These are phyloP conservation scores for Podila minutissima DNA, from an alignment of 192 early-diverging fungal genomes.

Conservation along the genomic window DNA sequence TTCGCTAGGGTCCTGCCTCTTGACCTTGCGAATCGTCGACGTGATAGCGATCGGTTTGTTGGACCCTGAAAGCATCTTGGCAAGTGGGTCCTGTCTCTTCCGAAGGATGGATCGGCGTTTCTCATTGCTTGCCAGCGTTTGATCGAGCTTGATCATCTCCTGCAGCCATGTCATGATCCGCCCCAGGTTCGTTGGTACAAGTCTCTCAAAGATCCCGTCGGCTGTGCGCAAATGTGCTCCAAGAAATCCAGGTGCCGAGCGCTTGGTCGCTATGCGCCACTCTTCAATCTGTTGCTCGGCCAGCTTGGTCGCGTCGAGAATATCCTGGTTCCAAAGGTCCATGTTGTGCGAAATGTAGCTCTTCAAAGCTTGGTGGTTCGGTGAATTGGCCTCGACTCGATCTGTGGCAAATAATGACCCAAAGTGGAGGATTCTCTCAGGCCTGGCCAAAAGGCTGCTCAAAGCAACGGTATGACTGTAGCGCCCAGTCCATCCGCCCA, in stretches of 20 bases:
- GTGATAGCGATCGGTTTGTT: no score
- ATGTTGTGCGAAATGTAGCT: slow-evolving; percentile 33
- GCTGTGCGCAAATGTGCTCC: slow-evolving; percentile 53
- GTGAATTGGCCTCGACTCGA: slow-evolving; percentile 29
- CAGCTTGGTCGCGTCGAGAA: slow-evolving; percentile 32
- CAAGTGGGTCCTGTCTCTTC: no score
- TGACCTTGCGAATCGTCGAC: not conserved
- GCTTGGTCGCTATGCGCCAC: slow-evolving; percentile 12
- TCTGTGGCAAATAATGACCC: slow-evolving; percentile 54
- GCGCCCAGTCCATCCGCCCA: not conserved
- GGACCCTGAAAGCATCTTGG: no score
- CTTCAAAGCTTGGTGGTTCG: slow-evolving; percentile 9
- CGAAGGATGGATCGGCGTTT: not conserved
- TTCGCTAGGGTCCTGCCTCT: not conserved
- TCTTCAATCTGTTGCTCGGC: slow-evolving; percentile 33
- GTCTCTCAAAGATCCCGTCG: slow-evolving; percentile 51
- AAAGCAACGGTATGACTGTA: slow-evolving; percentile 20
- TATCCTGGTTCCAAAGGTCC: slow-evolving; percentile 48
- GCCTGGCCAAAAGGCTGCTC: slow-evolving; percentile 26
- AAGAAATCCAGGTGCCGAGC: slow-evolving; percentile 44
- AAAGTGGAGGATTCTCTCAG: slow-evolving; percentile 51
- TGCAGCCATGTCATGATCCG: slow-evolving; percentile 27
- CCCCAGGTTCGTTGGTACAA: slow-evolving; percentile 26
- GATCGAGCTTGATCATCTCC: slow-evolving; percentile 33
- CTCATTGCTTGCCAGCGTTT: not conserved